Percentiles rank a stretch among this genome's conserved stretches.
These are phyloP conservation scores for Excoecaria agallocha DNA, from an alignment of 345 rosid species.

Conservation along the genomic window DNA sequence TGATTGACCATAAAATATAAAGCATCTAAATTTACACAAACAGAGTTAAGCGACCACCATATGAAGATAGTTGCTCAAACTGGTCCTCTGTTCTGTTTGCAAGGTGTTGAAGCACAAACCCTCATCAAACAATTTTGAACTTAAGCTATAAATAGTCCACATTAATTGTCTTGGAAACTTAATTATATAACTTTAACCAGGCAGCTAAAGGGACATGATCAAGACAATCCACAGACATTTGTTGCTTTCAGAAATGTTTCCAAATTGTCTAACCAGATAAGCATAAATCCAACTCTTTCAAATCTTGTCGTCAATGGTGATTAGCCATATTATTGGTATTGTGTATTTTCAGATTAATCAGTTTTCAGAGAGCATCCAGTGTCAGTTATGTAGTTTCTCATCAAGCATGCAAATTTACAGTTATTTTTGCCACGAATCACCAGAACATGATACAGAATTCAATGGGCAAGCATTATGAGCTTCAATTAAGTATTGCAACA, in stretches of 20 bases:
- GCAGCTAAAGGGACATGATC: neutral
- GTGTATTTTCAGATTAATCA: neutral
- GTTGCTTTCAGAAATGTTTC: neutral
- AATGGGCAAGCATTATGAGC: neutral
- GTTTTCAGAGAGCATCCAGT: neutral
- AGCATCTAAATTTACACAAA: neutral
- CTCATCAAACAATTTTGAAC: neutral
- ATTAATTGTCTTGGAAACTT: neutral
- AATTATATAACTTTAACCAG: neutral
- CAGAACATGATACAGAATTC: neutral
- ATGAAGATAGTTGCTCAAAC: neutral
- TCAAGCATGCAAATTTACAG: neutral
- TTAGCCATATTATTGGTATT: neutral
- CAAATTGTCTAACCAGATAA: neutral
- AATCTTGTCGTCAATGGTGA: neutral
- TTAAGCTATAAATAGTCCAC: neutral
- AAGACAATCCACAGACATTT: neutral
- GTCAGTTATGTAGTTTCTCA: neutral
- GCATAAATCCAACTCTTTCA: neutral
- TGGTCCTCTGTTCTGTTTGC: neutral
- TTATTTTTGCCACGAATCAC: neutral
- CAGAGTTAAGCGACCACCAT: neutral
- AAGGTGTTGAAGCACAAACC: neutral
- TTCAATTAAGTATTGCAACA: neutral
- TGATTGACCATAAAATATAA: neutral